Evolutionary conservation across 2,329 filamentous ascomycete genomes (phyloP).

Genomic region (Ophidiomyces ophidiicola): DNA sequence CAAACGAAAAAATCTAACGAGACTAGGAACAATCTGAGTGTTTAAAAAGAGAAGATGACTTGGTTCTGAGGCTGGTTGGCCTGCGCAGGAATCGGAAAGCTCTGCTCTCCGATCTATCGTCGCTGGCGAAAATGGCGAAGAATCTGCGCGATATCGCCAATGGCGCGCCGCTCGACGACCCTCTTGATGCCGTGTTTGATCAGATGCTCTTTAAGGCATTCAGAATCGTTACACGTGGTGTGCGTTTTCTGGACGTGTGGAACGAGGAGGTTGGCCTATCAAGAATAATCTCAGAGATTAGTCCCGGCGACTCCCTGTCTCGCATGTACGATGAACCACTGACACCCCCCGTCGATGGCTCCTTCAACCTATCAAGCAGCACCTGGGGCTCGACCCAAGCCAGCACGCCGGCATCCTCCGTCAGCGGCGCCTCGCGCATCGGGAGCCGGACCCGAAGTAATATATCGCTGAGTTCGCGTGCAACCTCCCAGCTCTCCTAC

Average conservation of each 20-base stretch:
- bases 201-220: slow-evolving; percentile 91
- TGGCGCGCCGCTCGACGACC: slow-evolving; percentile 31
- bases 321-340: slow-evolving; percentile 24
- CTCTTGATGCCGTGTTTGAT: slow-evolving; percentile 54
- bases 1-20: slow-evolving; percentile 17
- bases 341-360: slow-evolving; percentile 29
- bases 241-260: slow-evolving; percentile 78
- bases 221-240: slow-evolving; percentile 81
- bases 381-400: slow-evolving; percentile 5
- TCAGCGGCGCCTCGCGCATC: slow-evolving; percentile 1
- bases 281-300: slow-evolving; percentile 30
- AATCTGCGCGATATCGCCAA: slow-evolving; percentile 62
- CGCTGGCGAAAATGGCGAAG: slow-evolving; percentile 80
- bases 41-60: slow-evolving; percentile 64
- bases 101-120: slow-evolving; percentile 75
- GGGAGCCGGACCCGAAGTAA: slow-evolving; percentile 3
- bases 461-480: neutral
- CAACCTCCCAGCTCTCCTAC: slow-evolving; percentile 6
- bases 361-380: slow-evolving; percentile 18
- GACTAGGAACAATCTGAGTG: slow-evolving; percentile 74
- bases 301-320: slow-evolving; percentile 17
- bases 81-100: slow-evolving; percentile 75
- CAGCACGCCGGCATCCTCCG: slow-evolving; percentile 5
- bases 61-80: slow-evolving; percentile 62
- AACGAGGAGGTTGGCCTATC: slow-evolving; percentile 45